phyloP scores from a whole-genome alignment of 768 basidiomycete genomes.

The Naganishia randhawae region DNA sequence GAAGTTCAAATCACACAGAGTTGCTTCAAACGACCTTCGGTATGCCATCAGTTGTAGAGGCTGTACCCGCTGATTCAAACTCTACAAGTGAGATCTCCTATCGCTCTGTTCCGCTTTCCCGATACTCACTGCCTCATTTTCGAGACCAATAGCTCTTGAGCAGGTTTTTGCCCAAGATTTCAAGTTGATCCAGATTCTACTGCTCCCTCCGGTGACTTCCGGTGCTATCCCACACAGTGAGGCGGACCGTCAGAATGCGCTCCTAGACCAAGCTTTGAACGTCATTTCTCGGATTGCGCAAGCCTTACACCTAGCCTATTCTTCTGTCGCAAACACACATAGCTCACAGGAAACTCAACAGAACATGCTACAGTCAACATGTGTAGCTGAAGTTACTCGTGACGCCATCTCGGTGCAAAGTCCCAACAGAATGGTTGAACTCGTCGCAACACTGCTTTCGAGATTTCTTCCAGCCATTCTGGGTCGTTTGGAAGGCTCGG shows the following conservation, averaged over 20 bases:
- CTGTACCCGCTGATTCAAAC: neutral
- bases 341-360: neutral
- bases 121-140: neutral
- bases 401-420: neutral
- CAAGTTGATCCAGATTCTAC: neutral
- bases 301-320: neutral
- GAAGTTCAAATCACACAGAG: neutral
- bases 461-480: constrained; percentile 1
- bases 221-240: too few relatives aligned
- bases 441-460: neutral
- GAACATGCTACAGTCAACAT: neutral
- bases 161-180: neutral
- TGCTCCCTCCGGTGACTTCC: neutral
- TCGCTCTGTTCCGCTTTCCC: neutral
- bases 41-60: neutral
- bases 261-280: constrained; percentile 1
- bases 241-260: neutral
- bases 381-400: neutral
- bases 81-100: neutral
- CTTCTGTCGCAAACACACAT: neutral
- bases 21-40: neutral
- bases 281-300: neutral
- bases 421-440: neutral
- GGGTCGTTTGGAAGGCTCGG: neutral
- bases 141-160: neutral